Conservation (phyloP, 2,329 filamentous ascomycete species). For the Penicillium glabrum region DNA sequence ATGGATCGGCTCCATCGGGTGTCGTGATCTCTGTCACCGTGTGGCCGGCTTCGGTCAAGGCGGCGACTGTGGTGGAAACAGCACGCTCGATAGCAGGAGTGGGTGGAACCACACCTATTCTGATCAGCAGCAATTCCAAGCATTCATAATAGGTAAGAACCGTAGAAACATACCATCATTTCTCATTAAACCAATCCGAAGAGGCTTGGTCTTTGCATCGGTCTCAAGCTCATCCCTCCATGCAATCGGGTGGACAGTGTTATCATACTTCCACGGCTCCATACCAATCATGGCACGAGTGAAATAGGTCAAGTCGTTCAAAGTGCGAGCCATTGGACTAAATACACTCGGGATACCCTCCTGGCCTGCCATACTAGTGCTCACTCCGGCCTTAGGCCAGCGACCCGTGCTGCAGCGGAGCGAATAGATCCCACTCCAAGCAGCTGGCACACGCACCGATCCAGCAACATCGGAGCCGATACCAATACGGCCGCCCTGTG, state of each 20-base stretch:
- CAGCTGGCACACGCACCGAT: slow-evolving; percentile 80
- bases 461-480: slow-evolving; percentile 91
- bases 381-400: slow-evolving; percentile 82
- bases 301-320: slow-evolving; percentile 83
- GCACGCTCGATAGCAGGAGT: slow-evolving; percentile 80
- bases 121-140: background rate
- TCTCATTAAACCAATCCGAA: slow-evolving; percentile 74
- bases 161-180: slow-evolving; percentile 60
- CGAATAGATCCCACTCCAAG: slow-evolving; percentile 87
- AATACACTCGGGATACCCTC: slow-evolving; percentile 88
- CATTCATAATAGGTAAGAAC: background rate
- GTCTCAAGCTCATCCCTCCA: slow-evolving; percentile 67
- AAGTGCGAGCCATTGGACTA: slow-evolving; percentile 85
- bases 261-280: slow-evolving; percentile 87
- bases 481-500: slow-evolving; percentile 78
- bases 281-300: slow-evolving; percentile 74
- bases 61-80: slow-evolving; percentile 67
- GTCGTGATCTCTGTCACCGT: slow-evolving; percentile 66
- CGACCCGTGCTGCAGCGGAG: slow-evolving; percentile 83
- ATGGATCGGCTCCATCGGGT: slow-evolving; percentile 72
- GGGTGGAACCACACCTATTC: slow-evolving; percentile 71
- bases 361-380: slow-evolving; percentile 88
- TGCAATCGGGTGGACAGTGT: slow-evolving; percentile 77
- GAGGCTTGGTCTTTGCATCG: slow-evolving; percentile 61
- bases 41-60: slow-evolving; percentile 71